A percentile compares a stretch with the other conserved stretches of the same genome.
These are phyloP conservation scores for Daedaleopsis nitida DNA, from an alignment of 768 basidiomycete genomes.

Conservation along the genomic window DNA sequence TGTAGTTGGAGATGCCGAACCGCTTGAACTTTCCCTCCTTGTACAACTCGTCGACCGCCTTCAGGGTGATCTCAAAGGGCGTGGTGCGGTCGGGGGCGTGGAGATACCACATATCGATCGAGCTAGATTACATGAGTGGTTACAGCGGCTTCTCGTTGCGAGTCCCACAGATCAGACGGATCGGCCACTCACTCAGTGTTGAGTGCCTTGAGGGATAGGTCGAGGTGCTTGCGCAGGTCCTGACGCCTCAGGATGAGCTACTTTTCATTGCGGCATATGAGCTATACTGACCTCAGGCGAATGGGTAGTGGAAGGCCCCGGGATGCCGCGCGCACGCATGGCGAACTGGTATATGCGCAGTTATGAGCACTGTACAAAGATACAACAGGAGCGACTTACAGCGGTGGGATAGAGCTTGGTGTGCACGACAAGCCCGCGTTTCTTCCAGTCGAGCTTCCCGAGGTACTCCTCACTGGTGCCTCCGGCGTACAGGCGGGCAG, in stretches of 20 bases:
- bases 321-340: too few relatives aligned
- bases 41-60: constrained; percentile 49
- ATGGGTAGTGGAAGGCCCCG: too few relatives aligned
- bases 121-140: constrained; percentile 10
- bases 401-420: constrained; percentile 57
- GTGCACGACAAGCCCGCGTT: constrained; percentile 54
- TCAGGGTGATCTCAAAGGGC: constrained; percentile 48
- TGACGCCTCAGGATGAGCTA: not conserved
- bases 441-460: constrained; percentile 52
- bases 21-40: constrained; percentile 54
- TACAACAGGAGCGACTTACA: constrained; percentile 17
- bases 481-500: constrained; percentile 28
- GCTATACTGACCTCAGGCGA: too few relatives aligned
- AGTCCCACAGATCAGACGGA: not conserved
- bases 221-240: constrained; percentile 2
- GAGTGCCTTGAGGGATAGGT: constrained; percentile 43
- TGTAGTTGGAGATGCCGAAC: constrained; percentile 48
- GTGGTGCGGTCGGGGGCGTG: constrained; percentile 47
- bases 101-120: constrained; percentile 51
- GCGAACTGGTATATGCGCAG: not conserved
- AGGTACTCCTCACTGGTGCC: constrained; percentile 42
- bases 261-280: too few relatives aligned
- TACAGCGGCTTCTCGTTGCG: not conserved
- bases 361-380: not conserved
- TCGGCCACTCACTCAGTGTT: constrained; percentile 38